Evolutionary conservation across 78 protist species (phyloP), one percentile per base, ranked within the genome.

Genomic region (Cavenderia fasciculata): DNA sequence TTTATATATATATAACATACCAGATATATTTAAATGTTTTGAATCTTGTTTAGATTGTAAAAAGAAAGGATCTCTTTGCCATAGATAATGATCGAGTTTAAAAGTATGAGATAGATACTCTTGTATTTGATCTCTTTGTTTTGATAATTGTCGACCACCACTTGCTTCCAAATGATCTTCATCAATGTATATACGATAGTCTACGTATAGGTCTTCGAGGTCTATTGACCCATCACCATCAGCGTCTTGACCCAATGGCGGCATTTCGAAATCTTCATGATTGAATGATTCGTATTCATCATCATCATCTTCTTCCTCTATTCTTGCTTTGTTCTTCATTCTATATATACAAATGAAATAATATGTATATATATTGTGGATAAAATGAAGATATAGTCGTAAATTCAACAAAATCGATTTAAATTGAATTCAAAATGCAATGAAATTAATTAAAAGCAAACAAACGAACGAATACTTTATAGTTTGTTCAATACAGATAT

Each of bases 1-100:
- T 52, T 12, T 56, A 56, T 56, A 12, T 25, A 10, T 25, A 56
- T 25, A 19, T 25, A 25, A 7, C 12, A 19, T 19, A 6, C 4
- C 16, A 44, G 1, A 10, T 56, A 40, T 70, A 5, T 29, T 52
- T 54, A 5, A 14, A 1, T 21, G 33, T 29, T 5, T 47, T 36
- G 19, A 7, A 23, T 36, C 0, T 59, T 41, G 16, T 23, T n/a
- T 16, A 68, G 8, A 2, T 86, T 72, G n/a, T 23, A 94, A 69
- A 40, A 90, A 57, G 54, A 94, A 87, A 14, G 92, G 88, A 33
- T 92, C 96, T 46, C 40, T 59, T 19, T 94, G 96, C 96, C 96
- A 94, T 14, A 94, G 47, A 56, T 92, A 89, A 2, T 75, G 93
- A 36, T 69, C 52, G 23, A 52, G 29, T n/a, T 46, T 25, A 77